These are phyloP conservation scores for Gnomoniopsis smithogilvyi DNA, from an alignment of 2,329 filamentous ascomycete species.

Conservation along the genomic window DNA sequence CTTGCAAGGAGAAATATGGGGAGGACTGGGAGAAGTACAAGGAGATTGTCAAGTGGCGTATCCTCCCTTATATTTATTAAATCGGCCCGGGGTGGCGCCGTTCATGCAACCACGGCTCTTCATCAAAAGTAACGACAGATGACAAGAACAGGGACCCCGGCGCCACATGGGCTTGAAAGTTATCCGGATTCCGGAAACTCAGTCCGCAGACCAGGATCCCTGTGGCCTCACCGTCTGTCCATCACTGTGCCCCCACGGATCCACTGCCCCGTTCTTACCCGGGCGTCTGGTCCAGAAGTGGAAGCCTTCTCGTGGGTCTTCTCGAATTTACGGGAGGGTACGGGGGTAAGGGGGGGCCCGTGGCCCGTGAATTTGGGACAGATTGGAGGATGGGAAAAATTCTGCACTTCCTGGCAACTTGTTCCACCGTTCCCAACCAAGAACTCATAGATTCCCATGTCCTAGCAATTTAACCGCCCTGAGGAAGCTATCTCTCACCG, in stretches of 20 bases:
- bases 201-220: conserved; percentile 11
- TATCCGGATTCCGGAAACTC: conserved; percentile 7
- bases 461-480: conserved; percentile 13
- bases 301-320: conserved; percentile 6
- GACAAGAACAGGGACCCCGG: conserved; percentile 6
- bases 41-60: conserved; percentile 70
- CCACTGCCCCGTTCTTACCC: conserved; percentile 15
- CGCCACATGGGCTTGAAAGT: conserved; percentile 7
- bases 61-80: conserved; percentile 78
- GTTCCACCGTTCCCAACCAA: conserved; percentile 10
- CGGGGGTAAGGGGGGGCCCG: conserved; percentile 1
- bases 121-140: conserved; percentile 1
- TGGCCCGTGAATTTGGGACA: not conserved
- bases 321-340: not conserved
- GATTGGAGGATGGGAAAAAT: conserved; percentile 14
- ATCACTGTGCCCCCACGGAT: conserved; percentile 10
- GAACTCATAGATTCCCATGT: not conserved
- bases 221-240: conserved; percentile 17
- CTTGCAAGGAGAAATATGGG: conserved; percentile 82
- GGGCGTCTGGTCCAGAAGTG: conserved; percentile 7
- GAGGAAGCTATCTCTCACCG: conserved; percentile 6
- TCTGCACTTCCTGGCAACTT: conserved; percentile 15
- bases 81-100: conserved; percentile 1
- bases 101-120: conserved; percentile 6
- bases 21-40: conserved; percentile 83